Evolutionary conservation across 768 basidiomycete species (phyloP).

Genomic region (Pleurotus citrinopileatus): DNA sequence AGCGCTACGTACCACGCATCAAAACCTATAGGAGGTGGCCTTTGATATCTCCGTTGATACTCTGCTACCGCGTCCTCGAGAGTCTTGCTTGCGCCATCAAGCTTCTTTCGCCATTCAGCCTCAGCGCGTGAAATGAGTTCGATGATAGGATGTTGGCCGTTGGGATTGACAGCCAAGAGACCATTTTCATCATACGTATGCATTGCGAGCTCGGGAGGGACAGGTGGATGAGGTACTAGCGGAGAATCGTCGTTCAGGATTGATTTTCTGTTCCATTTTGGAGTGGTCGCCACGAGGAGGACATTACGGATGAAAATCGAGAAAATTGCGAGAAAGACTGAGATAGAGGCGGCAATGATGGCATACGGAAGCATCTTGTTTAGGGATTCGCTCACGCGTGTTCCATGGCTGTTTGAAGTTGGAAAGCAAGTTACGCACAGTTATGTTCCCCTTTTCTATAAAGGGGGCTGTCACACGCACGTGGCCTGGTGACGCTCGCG

Average conservation of each 20-base stretch:
- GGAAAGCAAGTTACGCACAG: no score
- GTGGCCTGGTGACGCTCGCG: background rate
- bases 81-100: conserved; percentile 64
- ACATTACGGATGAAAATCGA: conserved; percentile 5
- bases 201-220: conserved; percentile 27
- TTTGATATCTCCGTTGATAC: conserved; percentile 62
- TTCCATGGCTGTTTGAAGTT: no score
- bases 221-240: conserved; percentile 14
- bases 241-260: background rate
- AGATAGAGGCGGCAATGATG: background rate
- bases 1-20: conserved; percentile 68
- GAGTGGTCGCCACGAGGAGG: background rate
- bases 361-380: background rate
- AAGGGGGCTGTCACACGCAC: background rate
- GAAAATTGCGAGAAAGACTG: background rate
- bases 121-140: conserved; percentile 67
- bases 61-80: conserved; percentile 64
- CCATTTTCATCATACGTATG: conserved; percentile 21
- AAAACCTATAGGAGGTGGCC: conserved; percentile 73
- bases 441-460: no score
- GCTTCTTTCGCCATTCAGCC: conserved; percentile 46
- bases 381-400: no score
- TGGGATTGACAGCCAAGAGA: conserved; percentile 22
- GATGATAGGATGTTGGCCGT: conserved; percentile 59
- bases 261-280: background rate